These are phyloP conservation scores for Carex cristatella DNA, from an alignment of 176 grass and related monocot species.

Conservation along the genomic window DNA sequence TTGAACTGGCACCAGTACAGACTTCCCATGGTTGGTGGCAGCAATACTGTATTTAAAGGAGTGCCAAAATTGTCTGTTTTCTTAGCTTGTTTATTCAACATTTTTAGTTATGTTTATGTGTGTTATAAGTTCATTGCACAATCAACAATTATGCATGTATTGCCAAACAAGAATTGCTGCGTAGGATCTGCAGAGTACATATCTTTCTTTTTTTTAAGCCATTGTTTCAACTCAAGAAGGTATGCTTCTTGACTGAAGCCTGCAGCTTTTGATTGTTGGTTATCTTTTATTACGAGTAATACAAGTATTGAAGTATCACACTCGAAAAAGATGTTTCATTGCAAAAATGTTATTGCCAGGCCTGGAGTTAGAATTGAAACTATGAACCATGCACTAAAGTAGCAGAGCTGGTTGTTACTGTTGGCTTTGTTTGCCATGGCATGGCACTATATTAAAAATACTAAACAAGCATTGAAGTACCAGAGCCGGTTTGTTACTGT, in stretches of 20 bases:
- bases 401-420: not conserved
- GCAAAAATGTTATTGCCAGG: not conserved
- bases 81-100: not conserved
- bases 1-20: not conserved
- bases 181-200: not conserved
- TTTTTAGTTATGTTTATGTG: not conserved
- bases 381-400: not conserved
- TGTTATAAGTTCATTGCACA: not conserved
- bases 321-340: not conserved
- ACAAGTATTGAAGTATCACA: not conserved
- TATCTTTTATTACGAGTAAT: not conserved
- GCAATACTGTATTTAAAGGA: not conserved
- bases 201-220: not conserved
- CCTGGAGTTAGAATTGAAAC: not conserved
- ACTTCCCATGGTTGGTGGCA: not conserved
- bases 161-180: not conserved
- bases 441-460: not conserved
- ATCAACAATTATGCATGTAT: not conserved
- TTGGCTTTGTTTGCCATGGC: not conserved
- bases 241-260: not conserved
- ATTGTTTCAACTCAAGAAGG: not conserved
- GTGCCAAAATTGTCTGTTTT: not conserved
- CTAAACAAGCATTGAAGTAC: not conserved
- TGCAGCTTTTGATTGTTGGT: not conserved
- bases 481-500: not conserved